These are phyloP conservation scores for Aureobasidium musti DNA, from an alignment of 2,329 filamentous ascomycete species.

Conservation along the genomic window DNA sequence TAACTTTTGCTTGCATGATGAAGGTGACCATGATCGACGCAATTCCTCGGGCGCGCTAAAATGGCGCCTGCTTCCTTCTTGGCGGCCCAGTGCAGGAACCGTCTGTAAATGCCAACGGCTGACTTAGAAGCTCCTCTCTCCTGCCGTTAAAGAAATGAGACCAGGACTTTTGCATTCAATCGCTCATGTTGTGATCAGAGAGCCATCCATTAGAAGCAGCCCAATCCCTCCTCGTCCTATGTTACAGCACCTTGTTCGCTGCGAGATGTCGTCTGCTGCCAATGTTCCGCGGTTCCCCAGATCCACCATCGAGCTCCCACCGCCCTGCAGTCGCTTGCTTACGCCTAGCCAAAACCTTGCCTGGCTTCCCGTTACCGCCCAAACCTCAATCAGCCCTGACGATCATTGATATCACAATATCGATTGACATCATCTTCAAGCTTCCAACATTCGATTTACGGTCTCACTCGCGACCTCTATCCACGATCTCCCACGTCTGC, in stretches of 20 bases:
- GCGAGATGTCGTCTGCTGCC: not conserved
- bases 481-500: slow-evolving; percentile 14
- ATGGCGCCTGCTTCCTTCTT: slow-evolving; percentile 9
- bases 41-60: slow-evolving; percentile 22
- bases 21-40: slow-evolving; percentile 20
- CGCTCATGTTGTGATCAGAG: not conserved
- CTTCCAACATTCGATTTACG: not conserved
- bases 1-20: slow-evolving; percentile 21
- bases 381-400: slow-evolving; percentile 22
- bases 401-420: slow-evolving; percentile 24
- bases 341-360: slow-evolving; percentile 7
- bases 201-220: not conserved
- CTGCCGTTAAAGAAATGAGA: slow-evolving; percentile 13
- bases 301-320: not conserved
- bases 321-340: slow-evolving; percentile 16
- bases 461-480: slow-evolving; percentile 14
- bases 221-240: not conserved
- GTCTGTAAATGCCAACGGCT: slow-evolving; percentile 4
- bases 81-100: slow-evolving; percentile 10
- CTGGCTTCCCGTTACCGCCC: not conserved
- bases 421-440: slow-evolving; percentile 16
- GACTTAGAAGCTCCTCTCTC: slow-evolving; percentile 1
- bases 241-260: not conserved
- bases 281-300: slow-evolving; percentile 19
- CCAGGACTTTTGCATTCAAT: slow-evolving; percentile 23